A percentile compares a stretch with the other conserved stretches of the same genome.
These are phyloP conservation scores for Fennellomyces sp. DNA, from an alignment of 371 early-diverging fungal genomes.

Conservation along the genomic window DNA sequence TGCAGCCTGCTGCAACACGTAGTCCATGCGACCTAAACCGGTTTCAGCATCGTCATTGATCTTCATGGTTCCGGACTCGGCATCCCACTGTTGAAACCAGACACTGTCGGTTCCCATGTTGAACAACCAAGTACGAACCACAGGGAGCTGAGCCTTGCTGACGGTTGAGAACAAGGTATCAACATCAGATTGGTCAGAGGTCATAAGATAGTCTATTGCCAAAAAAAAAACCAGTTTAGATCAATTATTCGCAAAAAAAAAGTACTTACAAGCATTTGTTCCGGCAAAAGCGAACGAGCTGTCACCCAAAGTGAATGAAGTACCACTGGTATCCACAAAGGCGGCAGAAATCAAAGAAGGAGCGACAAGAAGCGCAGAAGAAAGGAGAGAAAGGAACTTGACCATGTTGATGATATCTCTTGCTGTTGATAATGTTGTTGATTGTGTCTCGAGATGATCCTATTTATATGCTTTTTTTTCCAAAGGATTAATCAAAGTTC, in stretches of 20 bases:
- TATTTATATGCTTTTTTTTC: too few species aligned
- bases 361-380: conserved; percentile 3
- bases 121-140: conserved; percentile 13
- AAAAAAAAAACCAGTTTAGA: too few species aligned
- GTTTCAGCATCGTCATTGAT: conserved; percentile 9
- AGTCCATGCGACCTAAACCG: conserved; percentile 12
- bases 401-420: too few species aligned
- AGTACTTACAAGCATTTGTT: conserved; percentile 10
- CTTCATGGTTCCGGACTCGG: background rate
- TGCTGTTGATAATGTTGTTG: too few species aligned
- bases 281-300: conserved; percentile 3
- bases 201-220: conserved; percentile 14
- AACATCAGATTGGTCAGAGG: background rate
- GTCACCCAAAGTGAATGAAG: conserved; percentile 1
- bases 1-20: conserved; percentile 6
- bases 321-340: background rate
- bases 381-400: conserved; percentile 8
- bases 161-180: background rate
- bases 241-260: too few species aligned
- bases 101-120: background rate
- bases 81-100: conserved; percentile 8
- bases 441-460: too few species aligned
- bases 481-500: too few species aligned
- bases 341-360: background rate
- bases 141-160: too few species aligned